Evolutionary conservation across 2,329 filamentous ascomycete species (phyloP).

Genomic region (Hortaea werneckii): DNA sequence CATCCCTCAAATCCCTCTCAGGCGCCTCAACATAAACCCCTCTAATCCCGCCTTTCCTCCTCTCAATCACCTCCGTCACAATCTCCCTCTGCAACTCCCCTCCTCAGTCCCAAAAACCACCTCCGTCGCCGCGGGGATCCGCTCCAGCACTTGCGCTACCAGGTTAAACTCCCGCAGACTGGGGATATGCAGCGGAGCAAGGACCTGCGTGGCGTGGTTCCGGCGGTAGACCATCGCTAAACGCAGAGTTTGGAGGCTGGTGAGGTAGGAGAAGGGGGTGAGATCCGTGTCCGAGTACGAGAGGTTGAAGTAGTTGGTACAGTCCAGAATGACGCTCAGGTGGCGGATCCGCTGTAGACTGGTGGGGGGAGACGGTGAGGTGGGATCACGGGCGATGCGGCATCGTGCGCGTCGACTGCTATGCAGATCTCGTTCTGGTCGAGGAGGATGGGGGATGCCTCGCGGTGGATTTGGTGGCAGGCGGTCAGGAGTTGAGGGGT

Average conservation of each 20-base stretch:
- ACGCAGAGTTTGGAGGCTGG: constrained; percentile 4
- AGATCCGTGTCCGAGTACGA: constrained; percentile 16
- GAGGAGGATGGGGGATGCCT: constrained; percentile 35
- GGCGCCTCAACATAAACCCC: constrained; percentile 3
- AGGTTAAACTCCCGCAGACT: constrained; percentile 4
- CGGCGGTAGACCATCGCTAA: constrained; percentile 5
- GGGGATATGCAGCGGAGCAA: constrained; percentile 3
- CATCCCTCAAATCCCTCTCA: constrained; percentile 3
- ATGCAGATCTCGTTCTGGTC: constrained; percentile 32
- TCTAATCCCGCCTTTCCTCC: constrained; percentile 1
- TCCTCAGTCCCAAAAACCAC: constrained; percentile 9
- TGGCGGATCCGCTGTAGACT: constrained; percentile 12
- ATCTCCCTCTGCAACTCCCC: constrained; percentile 5
- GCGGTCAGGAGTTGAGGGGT: constrained; percentile 30
- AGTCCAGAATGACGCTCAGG: constrained; percentile 17
- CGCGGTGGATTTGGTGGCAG: constrained; percentile 29
- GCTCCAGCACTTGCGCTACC: constrained; percentile 11
- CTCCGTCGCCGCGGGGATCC: constrained; percentile 7
- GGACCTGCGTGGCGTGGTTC: constrained; percentile 1
- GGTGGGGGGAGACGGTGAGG: constrained; percentile 13
- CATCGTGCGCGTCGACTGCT: constrained; percentile 16
- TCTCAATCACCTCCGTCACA: constrained; percentile 3
- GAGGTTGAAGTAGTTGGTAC: constrained; percentile 11
- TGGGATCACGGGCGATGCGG: constrained; percentile 15
- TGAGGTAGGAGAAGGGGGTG: constrained; percentile 7